phyloP scores from a whole-genome alignment of 371 early-diverging fungal species.

The Mucor piriformis region DNA sequence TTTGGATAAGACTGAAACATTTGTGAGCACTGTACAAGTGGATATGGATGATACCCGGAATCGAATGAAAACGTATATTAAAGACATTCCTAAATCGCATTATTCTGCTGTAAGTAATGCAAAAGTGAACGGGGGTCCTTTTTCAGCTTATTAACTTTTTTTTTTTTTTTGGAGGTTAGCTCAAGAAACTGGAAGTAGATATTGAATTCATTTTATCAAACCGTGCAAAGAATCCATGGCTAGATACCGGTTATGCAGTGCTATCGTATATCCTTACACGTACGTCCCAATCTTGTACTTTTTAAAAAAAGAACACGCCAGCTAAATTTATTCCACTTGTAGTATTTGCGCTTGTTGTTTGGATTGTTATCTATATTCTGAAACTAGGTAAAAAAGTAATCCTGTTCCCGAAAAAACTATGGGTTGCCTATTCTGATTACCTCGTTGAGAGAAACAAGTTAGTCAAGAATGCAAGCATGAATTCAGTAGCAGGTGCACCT shows the following conservation, averaged over 20 bases:
- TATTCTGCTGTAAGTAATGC: conserved; percentile 42
- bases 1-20: conserved; percentile 34
- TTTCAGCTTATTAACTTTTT: background rate
- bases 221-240: conserved; percentile 53
- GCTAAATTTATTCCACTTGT: no score
- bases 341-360: conserved; percentile 48
- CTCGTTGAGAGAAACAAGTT: conserved; percentile 37
- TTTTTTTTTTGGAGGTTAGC: conserved; percentile 26
- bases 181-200: conserved; percentile 50
- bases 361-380: conserved; percentile 49
- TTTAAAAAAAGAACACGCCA: no score
- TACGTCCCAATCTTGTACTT: conserved; percentile 15
- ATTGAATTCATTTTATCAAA: conserved; percentile 50
- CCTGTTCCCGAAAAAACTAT: conserved; percentile 39
- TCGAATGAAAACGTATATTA: conserved; percentile 39
- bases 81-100: conserved; percentile 49
- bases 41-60: conserved; percentile 41
- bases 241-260: conserved; percentile 50
- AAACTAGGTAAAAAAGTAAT: conserved; percentile 39
- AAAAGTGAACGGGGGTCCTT: no score
- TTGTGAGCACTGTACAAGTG: conserved; percentile 37
- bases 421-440: conserved; percentile 43
- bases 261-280: conserved; percentile 50
- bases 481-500: background rate
- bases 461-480: conserved; percentile 17